Percentiles rank a stretch among this genome's conserved stretches.
Conservation (phyloP, 192 early-diverging fungal genomes). For the Coemansia sp. region DNA sequence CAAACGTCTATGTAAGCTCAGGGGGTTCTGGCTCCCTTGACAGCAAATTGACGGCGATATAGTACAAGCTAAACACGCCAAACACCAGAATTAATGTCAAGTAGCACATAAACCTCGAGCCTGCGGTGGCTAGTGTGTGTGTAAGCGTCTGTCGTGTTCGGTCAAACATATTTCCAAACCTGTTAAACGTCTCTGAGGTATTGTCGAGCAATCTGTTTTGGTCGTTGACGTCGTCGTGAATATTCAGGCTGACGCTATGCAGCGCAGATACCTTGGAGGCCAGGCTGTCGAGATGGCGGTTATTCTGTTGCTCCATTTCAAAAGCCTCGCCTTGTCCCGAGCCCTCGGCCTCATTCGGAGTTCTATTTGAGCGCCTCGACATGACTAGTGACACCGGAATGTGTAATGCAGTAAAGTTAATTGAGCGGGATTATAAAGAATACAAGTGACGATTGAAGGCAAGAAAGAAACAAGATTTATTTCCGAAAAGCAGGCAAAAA, state of each 20-base stretch:
- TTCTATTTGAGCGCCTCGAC: constrained; percentile 47
- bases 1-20: constrained; percentile 21
- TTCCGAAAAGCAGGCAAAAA: background rate
- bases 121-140: constrained; percentile 47
- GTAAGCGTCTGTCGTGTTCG: constrained; percentile 45
- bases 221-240: constrained; percentile 44
- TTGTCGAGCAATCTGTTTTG: constrained; percentile 52
- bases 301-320: constrained; percentile 54
- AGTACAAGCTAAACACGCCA: constrained; percentile 46
- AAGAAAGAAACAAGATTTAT: background rate
- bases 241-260: constrained; percentile 51
- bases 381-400: constrained; percentile 10
- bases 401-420: constrained; percentile 2
- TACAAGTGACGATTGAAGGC: background rate
- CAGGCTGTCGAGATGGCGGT: constrained; percentile 43
- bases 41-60: constrained; percentile 37
- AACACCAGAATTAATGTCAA: constrained; percentile 39
- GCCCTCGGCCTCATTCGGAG: constrained; percentile 27
- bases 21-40: constrained; percentile 19
- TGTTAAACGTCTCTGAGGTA: constrained; percentile 40
- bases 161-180: constrained; percentile 57
- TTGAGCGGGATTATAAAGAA: background rate
- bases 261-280: constrained; percentile 51
- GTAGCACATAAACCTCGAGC: constrained; percentile 45
- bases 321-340: constrained; percentile 44